Evolutionary conservation across 257 asterid species (phyloP).

Genomic region (Leonotis leonurus): DNA sequence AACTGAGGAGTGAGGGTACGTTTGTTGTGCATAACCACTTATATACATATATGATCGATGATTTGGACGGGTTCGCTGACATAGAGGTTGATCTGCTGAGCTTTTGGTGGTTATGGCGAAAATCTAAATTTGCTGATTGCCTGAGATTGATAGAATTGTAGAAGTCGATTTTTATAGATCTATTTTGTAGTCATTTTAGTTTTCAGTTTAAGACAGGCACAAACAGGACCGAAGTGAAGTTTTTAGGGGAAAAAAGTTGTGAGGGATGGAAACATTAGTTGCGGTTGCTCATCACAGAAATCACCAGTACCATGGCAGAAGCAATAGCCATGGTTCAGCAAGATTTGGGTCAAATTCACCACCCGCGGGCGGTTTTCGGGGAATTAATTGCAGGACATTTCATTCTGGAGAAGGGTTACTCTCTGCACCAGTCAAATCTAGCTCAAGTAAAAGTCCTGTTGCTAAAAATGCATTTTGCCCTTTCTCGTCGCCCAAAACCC

Average conservation of each 20-base stretch:
- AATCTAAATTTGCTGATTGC: constrained; percentile 33
- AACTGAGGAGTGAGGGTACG: constrained; percentile 32
- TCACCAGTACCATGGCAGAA: constrained; percentile 32
- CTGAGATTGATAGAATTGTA: constrained; percentile 3
- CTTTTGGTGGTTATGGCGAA: constrained; percentile 71
- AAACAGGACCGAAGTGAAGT: neutral
- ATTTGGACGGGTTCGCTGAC: constrained; percentile 22
- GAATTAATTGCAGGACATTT: constrained; percentile 38
- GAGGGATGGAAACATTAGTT: constrained; percentile 63
- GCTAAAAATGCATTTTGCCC: constrained; percentile 16
- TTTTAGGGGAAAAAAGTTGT: neutral
- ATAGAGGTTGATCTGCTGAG: constrained; percentile 43
- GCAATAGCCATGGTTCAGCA: constrained; percentile 18
- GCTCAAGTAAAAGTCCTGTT: constrained; percentile 28
- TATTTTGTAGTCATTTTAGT: neutral
- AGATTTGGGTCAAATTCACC: constrained; percentile 27
- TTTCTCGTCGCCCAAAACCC: constrained; percentile 33
- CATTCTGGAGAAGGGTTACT: constrained; percentile 34
- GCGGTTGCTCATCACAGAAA: constrained; percentile 56
- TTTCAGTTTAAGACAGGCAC: constrained; percentile 4
- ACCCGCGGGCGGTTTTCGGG: constrained; percentile 22
- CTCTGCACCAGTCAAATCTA: constrained; percentile 35
- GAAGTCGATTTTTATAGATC: constrained; percentile 10
- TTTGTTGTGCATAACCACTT: constrained; percentile 21
- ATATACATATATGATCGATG: constrained; percentile 39